These are phyloP conservation scores for Sporothrix inflata DNA, from an alignment of 2,329 filamentous ascomycete species.

Conservation along the genomic window DNA sequence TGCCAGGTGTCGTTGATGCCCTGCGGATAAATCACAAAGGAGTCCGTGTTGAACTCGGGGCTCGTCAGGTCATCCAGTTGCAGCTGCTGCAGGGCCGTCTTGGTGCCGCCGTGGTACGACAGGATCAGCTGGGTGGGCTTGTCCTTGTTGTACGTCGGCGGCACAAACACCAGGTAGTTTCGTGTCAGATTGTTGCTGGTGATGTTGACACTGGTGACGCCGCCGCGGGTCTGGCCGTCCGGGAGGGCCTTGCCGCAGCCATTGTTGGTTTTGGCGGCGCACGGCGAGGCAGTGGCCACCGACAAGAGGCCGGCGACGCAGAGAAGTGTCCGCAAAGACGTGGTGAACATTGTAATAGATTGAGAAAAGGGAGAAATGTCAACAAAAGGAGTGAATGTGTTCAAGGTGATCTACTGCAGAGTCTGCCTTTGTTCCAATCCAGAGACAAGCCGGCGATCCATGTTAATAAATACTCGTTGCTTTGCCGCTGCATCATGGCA, in stretches of 20 bases:
- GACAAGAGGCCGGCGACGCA: background rate
- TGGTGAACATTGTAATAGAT: background rate
- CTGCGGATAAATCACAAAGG: conserved; percentile 1
- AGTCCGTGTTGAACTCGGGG: conserved; percentile 13
- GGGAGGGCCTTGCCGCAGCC: conserved; percentile 14
- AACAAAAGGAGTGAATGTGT: background rate
- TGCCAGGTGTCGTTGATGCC: conserved; percentile 14
- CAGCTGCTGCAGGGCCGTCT: conserved; percentile 7
- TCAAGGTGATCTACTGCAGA: background rate
- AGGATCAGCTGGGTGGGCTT: conserved; percentile 14
- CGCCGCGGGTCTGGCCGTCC: background rate
- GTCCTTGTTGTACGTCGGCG: conserved; percentile 4
- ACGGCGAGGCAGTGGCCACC: background rate
- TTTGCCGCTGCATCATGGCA: background rate
- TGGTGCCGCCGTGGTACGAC: conserved; percentile 21
- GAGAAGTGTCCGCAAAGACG: background rate
- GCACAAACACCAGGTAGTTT: conserved; percentile 12
- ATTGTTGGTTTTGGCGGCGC: background rate
- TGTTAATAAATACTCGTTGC: background rate
- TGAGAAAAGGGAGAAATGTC: background rate
- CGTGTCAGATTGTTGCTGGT: conserved; percentile 2
- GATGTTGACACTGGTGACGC: conserved; percentile 9
- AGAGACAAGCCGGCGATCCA: background rate
- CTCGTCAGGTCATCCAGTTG: conserved; percentile 1
- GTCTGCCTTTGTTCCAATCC: background rate